These are phyloP conservation scores for Emiliania huxleyi DNA, from an alignment of 78 protist genomes.

Conservation along the genomic window DNA sequence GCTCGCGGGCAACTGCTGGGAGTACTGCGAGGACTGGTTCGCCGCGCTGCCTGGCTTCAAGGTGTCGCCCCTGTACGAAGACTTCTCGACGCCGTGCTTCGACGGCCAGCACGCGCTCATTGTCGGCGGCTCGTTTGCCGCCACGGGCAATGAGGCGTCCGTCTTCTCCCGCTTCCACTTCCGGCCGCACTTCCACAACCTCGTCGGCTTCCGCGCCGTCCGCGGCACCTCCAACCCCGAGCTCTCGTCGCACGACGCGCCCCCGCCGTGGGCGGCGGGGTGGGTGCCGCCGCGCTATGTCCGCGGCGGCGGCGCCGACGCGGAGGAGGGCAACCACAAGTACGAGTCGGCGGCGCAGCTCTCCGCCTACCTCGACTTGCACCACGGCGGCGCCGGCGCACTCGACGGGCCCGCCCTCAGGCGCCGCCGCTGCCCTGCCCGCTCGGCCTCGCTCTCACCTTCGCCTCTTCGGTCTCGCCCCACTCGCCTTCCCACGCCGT, in stretches of 20 bases:
- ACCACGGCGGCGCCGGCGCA: no score
- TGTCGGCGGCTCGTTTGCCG: constrained; percentile 47
- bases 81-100: constrained; percentile 64
- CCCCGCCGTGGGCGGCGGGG: neutral
- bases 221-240: no score
- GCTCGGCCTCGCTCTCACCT: no score
- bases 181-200: constrained; percentile 67
- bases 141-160: constrained; percentile 56
- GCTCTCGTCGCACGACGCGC: neutral
- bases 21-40: constrained; percentile 40
- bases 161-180: constrained; percentile 52
- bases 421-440: neutral
- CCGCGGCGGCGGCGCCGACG: no score
- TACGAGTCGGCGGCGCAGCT: neutral
- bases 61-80: constrained; percentile 59
- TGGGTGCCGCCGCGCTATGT: no score
- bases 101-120: constrained; percentile 61
- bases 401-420: no score
- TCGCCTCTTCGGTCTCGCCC: no score
- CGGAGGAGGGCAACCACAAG: no score
- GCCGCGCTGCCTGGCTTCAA: constrained; percentile 50
- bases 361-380: neutral
- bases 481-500: no score
- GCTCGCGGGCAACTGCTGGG: constrained; percentile 64
- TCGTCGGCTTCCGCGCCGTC: constrained; percentile 53